Percentiles rank a stretch among this genome's conserved stretches.
These are phyloP conservation scores for Rhynchospora pubera DNA, from an alignment of 176 grass and related monocot genomes.

Conservation along the genomic window DNA sequence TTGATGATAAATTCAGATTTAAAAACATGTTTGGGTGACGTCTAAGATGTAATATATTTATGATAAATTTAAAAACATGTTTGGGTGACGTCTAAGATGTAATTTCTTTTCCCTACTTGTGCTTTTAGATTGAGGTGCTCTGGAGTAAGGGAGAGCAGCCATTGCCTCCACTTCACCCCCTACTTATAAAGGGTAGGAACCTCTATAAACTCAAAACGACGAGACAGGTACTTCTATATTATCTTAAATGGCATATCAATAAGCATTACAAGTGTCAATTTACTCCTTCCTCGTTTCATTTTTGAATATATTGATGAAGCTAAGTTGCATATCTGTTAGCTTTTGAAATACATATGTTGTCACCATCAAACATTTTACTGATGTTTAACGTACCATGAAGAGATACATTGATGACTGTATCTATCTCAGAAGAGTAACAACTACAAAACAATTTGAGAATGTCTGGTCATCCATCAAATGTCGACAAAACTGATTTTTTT, in stretches of 20 bases:
- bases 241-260: not conserved
- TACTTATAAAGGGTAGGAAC: slow-evolving; percentile 58
- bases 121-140: slow-evolving; percentile 48
- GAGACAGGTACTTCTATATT: slow-evolving; percentile 36
- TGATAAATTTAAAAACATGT: not conserved
- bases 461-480: too few species aligned
- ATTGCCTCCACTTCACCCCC: slow-evolving; percentile 29
- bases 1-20: not conserved
- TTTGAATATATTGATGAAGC: not conserved
- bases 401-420: not conserved
- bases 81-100: not conserved
- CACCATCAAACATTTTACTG: not conserved
- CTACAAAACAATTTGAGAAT: too few species aligned
- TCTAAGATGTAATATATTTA: not conserved
- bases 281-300: not conserved
- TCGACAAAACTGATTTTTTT: too few species aligned
- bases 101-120: not conserved
- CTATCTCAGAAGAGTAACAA: too few species aligned
- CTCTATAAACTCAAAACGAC: slow-evolving; percentile 46
- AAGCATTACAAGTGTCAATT: not conserved
- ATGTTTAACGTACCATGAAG: not conserved
- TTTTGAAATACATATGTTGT: not conserved
- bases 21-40: not conserved
- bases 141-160: slow-evolving; percentile 54
- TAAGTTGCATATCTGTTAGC: not conserved